Base-by-base conservation (phyloP, 2,329 filamentous ascomycete genomes). In the Biscogniauxia marginata region DNA sequence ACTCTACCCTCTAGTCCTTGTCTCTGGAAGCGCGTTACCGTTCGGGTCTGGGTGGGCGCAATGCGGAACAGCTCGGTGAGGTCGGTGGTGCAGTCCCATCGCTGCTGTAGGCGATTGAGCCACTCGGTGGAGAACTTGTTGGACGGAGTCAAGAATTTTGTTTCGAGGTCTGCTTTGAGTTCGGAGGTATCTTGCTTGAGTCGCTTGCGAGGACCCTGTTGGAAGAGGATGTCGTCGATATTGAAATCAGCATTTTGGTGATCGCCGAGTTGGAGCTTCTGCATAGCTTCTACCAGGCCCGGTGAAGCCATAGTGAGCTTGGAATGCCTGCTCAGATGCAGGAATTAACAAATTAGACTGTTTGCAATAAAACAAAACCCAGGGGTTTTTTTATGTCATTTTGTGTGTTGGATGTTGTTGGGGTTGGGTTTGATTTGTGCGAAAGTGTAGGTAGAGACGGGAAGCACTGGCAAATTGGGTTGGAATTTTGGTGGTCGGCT, bases 1-100 rank as follows among this genome's bases (percentile, higher is more conserved):
- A 99, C 93, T 52, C 89, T 84, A 20, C 95, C 95, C 74, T 98
- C 92, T 13, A 98, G 81, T 5, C 95, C 95, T 74, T 96, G 91
- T 54, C 95, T 84, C 46, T 87, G 89, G 72, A 99, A 99, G 24
- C 95, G 87, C 23, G 91, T 96, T 64, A 97, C 88, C n/a, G 93
- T 98, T 56, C 95, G 86, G 16, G 92, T 93, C 74, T 98, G 95
- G 0, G 93, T 96, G 3, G 92, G 90, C 1, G 92, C 91, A 53
- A 98, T 82, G 61, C 88, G 85, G 74, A 96, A 96, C 18, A 98
- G 82, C 55, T 91, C 86, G n/a, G 86, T 84, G 70, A 93, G 89
- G 67, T 96, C 88, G 39, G 86, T 83, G 3, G 90, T 84, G 55
- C 86, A 82, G 61, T 96, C 90, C 95, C 93, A 99, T 67, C 83